Conservation (phyloP, 2,329 filamentous ascomycete genomes). For the Cercospora sesami region DNA sequence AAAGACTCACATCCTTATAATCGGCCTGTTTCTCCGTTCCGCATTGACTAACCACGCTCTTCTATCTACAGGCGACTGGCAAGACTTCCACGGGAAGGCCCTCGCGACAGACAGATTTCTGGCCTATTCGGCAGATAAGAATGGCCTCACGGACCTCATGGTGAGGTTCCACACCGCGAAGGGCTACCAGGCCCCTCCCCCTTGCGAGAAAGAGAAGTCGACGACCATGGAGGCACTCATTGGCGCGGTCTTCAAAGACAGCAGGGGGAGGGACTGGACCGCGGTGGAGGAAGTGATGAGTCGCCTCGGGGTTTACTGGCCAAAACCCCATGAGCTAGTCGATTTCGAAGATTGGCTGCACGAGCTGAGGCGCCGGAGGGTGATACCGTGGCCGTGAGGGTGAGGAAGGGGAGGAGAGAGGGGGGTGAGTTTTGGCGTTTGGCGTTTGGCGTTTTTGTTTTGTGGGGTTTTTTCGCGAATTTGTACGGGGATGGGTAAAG, state of each 20-base stretch:
- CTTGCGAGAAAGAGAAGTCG: background rate
- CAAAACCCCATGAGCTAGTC: background rate
- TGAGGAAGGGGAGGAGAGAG: background rate
- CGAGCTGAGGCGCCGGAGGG: background rate
- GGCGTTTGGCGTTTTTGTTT: background rate
- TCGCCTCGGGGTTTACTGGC: conserved; percentile 12
- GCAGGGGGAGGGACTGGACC: background rate
- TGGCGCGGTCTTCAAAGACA: background rate
- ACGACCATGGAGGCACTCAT: conserved; percentile 8
- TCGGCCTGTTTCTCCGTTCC: background rate
- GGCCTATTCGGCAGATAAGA: conserved; percentile 6
- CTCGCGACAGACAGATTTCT: conserved; percentile 4
- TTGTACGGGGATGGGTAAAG: background rate
- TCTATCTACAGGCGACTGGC: background rate
- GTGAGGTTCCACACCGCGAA: background rate
- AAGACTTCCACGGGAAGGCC: background rate
- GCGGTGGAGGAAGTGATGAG: conserved; percentile 8
- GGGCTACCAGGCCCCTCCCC: background rate
- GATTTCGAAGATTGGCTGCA: background rate
- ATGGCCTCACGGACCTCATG: background rate
- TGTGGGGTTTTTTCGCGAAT: background rate
- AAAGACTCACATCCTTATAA: background rate
- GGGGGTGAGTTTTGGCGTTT: background rate
- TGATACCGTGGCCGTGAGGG: background rate
- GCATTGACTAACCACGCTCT: background rate